Percentiles rank a stretch among this genome's conserved stretches.
phyloP scores from a whole-genome alignment of 352 stramenopile species.

The Pythium sukuiense region DNA sequence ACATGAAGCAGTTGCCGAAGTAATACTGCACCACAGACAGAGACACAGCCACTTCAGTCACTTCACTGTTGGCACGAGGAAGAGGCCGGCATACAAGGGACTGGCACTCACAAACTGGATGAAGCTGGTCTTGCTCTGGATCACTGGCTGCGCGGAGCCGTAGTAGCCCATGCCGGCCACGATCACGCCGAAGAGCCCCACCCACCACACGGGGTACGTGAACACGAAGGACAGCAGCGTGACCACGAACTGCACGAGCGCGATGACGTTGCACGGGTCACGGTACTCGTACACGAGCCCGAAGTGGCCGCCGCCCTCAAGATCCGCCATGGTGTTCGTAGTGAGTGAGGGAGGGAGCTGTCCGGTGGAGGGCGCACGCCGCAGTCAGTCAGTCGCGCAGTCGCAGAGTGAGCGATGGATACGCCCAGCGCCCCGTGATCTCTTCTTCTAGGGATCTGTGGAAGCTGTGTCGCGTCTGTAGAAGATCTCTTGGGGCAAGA shows the following conservation, averaged over 20 bases:
- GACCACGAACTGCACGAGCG: constrained; percentile 67
- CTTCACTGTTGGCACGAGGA: background rate
- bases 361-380: background rate
- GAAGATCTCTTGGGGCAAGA: background rate
- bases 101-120: constrained; percentile 74
- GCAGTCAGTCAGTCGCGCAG: constrained; percentile 3
- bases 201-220: constrained; percentile 84
- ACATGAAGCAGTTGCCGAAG: constrained; percentile 87
- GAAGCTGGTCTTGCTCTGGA: constrained; percentile 89
- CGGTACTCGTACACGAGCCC: constrained; percentile 84
- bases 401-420: constrained; percentile 15
- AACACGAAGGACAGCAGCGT: constrained; percentile 76
- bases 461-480: background rate
- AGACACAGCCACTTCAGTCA: background rate
- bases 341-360: background rate
- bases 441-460: background rate
- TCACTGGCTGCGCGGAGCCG: constrained; percentile 74
- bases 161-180: constrained; percentile 84
- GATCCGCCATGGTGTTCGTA: constrained; percentile 53
- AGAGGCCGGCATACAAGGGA: background rate
- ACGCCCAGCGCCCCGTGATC: constrained; percentile 7
- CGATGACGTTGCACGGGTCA: constrained; percentile 81
- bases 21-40: constrained; percentile 54
- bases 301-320: constrained; percentile 67
- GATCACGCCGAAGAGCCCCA: constrained; percentile 71